These are phyloP conservation scores for Penicillium vulpinum DNA, from an alignment of 2,329 filamentous ascomycete species.

Conservation along the genomic window DNA sequence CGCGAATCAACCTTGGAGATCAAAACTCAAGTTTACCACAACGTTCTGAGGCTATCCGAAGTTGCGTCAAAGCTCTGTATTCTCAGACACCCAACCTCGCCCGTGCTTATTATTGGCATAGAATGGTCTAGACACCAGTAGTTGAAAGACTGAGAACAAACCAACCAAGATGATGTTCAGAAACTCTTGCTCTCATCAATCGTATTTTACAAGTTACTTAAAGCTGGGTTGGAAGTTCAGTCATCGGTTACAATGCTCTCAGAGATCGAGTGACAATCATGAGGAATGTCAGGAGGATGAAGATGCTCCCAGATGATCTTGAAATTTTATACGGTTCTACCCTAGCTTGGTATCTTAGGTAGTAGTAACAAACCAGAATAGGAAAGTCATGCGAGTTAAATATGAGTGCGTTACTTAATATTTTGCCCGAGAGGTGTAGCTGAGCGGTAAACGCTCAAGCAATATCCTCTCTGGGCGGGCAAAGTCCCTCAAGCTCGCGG, in stretches of 20 bases:
- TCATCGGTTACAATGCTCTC: neutral
- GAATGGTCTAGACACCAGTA: neutral
- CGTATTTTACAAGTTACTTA: neutral
- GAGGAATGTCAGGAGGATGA: neutral
- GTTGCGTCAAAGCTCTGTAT: conserved; percentile 48
- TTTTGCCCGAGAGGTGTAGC: too few species aligned
- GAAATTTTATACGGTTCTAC: too few species aligned
- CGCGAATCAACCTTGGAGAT: conserved; percentile 46
- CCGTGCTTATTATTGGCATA: neutral
- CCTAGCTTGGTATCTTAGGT: too few species aligned
- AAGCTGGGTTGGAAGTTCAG: neutral
- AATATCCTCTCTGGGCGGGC: too few species aligned
- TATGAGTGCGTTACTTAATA: too few species aligned
- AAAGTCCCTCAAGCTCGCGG: too few species aligned
- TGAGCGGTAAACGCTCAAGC: too few species aligned
- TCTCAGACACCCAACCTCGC: conserved; percentile 45
- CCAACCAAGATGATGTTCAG: neutral
- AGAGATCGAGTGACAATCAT: neutral
- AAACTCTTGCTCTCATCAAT: neutral
- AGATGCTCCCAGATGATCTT: neutral
- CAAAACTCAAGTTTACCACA: conserved; percentile 45
- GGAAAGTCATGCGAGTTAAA: too few species aligned
- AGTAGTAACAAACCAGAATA: too few species aligned
- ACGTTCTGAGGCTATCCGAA: conserved; percentile 36
- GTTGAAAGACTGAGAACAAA: neutral